Conservation (phyloP, 768 basidiomycete genomes). For the Hirschioporus abietinus region DNA sequence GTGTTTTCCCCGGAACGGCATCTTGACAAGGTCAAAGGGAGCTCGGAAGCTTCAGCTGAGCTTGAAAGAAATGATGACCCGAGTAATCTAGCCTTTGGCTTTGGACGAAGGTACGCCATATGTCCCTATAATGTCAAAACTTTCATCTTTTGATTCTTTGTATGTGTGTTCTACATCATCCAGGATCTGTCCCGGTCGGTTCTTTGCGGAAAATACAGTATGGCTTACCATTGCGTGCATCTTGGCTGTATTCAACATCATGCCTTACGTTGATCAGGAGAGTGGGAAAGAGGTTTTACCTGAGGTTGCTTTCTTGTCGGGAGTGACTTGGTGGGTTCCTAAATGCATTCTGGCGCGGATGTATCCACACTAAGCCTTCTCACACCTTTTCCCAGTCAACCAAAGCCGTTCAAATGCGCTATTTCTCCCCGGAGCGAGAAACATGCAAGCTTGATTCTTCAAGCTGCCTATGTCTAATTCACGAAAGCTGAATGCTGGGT, state of each 20-base stretch:
- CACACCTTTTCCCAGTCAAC: background rate
- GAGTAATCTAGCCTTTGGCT: constrained; percentile 29
- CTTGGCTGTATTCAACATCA: constrained; percentile 17
- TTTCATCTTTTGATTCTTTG: background rate
- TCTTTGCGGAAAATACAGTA: constrained; percentile 24
- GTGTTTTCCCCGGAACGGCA: constrained; percentile 19
- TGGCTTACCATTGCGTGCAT: constrained; percentile 21
- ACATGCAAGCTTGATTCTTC: background rate
- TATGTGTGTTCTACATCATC: constrained; percentile 2
- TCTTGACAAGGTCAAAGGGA: constrained; percentile 15
- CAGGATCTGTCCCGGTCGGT: constrained; percentile 20
- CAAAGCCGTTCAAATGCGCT: background rate
- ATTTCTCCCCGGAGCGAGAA: background rate
- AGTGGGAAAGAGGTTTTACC: constrained; percentile 16
- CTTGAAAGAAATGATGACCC: constrained; percentile 17
- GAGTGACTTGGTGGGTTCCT: constrained; percentile 9
- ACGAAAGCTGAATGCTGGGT: too few relatives aligned
- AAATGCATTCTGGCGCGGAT: background rate
- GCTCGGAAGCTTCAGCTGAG: constrained; percentile 15
- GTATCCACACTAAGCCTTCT: background rate
- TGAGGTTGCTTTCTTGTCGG: constrained; percentile 16
- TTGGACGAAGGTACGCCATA: constrained; percentile 24
- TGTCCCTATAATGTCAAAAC: background rate
- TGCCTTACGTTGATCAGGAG: constrained; percentile 12
- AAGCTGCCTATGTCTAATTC: background rate